phyloP scores from a whole-genome alignment of 148 eudicot genomes.

The Tetragonia tetragonoides region DNA sequence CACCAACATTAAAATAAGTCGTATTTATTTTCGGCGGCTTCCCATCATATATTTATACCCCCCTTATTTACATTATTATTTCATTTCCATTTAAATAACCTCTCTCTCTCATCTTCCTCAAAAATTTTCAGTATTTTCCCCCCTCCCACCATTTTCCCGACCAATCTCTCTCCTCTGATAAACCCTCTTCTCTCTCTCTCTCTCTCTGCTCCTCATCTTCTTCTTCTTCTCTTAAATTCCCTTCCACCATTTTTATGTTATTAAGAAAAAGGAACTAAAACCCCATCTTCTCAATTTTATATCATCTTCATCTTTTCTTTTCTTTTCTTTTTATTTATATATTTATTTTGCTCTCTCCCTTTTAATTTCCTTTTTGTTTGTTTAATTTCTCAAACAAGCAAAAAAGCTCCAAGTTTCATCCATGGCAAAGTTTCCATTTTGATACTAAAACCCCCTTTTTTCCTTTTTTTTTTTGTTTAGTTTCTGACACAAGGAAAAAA shows the following conservation, averaged over 20 bases:
- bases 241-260: slow-evolving; percentile 7
- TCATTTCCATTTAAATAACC: too few relatives aligned
- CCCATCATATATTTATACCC: not conserved
- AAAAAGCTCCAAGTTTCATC: not conserved
- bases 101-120: not conserved
- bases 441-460: too few relatives aligned
- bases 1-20: not conserved
- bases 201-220: not conserved
- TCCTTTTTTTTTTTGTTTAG: not conserved
- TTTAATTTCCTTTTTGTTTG: not conserved
- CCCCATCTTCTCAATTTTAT: not conserved
- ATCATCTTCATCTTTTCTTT: not conserved
- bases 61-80: not conserved
- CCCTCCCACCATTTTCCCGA: slow-evolving; percentile 25
- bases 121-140: not conserved
- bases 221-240: not conserved
- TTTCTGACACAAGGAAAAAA: not conserved
- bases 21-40: slow-evolving; percentile 32
- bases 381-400: not conserved
- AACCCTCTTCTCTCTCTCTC: slow-evolving; percentile 10
- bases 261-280: too few relatives aligned
- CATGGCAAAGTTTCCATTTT: slow-evolving; percentile 3
- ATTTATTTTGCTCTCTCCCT: not conserved
- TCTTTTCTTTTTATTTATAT: not conserved
- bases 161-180: not conserved